These are phyloP conservation scores for Canavalia gladiata DNA, from an alignment of 306 rosid species.

Conservation along the genomic window DNA sequence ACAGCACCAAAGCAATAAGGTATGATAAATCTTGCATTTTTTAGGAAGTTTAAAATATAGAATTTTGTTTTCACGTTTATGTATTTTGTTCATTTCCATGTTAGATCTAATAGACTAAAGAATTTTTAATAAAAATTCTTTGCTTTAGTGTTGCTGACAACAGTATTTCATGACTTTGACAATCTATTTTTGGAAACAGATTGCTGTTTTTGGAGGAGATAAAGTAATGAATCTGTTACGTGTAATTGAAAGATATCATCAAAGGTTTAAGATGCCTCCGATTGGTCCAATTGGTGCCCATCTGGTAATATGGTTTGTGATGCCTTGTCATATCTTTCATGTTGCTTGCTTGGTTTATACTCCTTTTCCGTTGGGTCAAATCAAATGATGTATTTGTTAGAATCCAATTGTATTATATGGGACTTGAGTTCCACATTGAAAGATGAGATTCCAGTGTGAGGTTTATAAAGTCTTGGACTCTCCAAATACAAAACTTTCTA, in stretches of 20 bases:
- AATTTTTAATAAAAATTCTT: conserved; percentile 18
- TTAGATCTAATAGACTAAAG: conserved; percentile 10
- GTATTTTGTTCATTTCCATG: conserved; percentile 23
- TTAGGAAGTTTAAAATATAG: conserved; percentile 3
- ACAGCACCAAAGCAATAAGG: conserved; percentile 75
- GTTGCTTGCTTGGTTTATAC: conserved; percentile 21
- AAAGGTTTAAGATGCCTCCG: conserved; percentile 76
- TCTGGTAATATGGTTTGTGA: conserved; percentile 59
- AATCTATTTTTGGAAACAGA: conserved; percentile 58
- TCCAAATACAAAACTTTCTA: no score
- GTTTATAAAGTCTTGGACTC: no score
- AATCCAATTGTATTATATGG: no score
- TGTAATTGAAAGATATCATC: conserved; percentile 65
- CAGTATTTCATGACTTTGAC: conserved; percentile 34
- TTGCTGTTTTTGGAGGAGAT: conserved; percentile 85
- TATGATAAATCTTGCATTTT: conserved; percentile 43
- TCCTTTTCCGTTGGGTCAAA: conserved; percentile 24
- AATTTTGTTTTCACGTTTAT: conserved; percentile 3
- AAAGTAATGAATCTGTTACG: conserved; percentile 70
- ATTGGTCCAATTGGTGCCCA: conserved; percentile 95
- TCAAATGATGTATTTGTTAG: not conserved
- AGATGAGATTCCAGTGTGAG: no score
- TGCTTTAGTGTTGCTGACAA: conserved; percentile 7
- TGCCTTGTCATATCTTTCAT: conserved; percentile 27
- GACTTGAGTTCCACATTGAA: no score